A percentile compares a stretch with the other conserved stretches of the same genome.
These are phyloP conservation scores for Camellia granthamiana DNA, from an alignment of 148 eudicot species.

Conservation along the genomic window DNA sequence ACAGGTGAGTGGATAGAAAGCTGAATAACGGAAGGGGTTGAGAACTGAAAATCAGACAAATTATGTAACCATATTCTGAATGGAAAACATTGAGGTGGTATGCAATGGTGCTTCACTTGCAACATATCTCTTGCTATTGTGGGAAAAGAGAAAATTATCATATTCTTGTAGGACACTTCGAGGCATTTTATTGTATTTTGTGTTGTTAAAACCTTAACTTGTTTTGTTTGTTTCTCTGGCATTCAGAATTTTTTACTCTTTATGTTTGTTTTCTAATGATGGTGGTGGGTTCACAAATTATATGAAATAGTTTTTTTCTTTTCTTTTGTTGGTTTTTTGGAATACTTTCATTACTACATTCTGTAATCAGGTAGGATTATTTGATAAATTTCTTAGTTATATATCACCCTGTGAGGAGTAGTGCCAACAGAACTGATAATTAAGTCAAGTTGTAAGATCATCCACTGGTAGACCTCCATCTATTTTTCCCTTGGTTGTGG, in stretches of 20 bases:
- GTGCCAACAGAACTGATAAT: not conserved
- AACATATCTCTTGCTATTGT: not conserved
- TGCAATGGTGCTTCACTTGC: not conserved
- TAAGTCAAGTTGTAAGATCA: not conserved
- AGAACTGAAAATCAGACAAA: not conserved
- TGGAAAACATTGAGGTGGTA: not conserved
- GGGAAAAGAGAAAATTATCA: not conserved
- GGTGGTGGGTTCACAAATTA: not conserved
- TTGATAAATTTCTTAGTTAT: not conserved
- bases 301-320: not conserved
- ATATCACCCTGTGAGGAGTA: not conserved
- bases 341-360: not conserved
- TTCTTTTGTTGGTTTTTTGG: not conserved
- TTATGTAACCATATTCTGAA: not conserved
- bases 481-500: not conserved
- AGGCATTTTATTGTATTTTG: not conserved
- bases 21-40: not conserved
- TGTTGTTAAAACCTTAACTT: not conserved
- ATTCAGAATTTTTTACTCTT: not conserved
- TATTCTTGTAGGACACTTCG: not conserved
- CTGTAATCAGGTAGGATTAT: not conserved
- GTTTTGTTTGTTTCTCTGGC: not conserved
- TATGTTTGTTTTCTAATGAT: not conserved
- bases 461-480: not conserved
- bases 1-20: slow-evolving; percentile 51